Evolutionary conservation across 805 yeast genomes (phyloP), one percentile per base, ranked within the genome.

Genomic region (Wickerhamomyces sydowiorum): DNA sequence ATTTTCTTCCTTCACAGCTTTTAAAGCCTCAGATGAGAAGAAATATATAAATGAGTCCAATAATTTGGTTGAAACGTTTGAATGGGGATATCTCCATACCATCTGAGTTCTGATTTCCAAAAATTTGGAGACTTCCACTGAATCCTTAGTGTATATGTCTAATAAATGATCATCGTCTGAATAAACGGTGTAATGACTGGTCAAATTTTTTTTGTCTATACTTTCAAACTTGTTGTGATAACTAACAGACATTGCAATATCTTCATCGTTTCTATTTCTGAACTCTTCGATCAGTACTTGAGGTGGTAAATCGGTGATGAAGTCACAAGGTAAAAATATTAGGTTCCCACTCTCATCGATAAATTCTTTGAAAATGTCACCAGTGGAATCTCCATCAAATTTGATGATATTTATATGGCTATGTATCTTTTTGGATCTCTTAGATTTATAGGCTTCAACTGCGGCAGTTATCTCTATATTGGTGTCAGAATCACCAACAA

Each of bases 321-420:
- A 86, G 61, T 95, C 99, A 66, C 97, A 91, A 7, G 98, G 97
- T 42, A 93, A 65, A 25, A 93, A 62, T n/a, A 89, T 86, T 55
- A 88, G 82, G 57, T 82, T 81, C 27, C 70, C 56, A 40, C 59
- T 54, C 41, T 64, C 58, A 9, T 65, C 67, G 37, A 75, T 66
- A 47, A 75, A 62, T 42, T 76, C 73, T 36, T 71, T 69, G 31
- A 87, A 56, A 37, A 80, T 66, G 41, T 72, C 78, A n/a, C 93
- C 95, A 14, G 86, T 80, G 13, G 74, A 60, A 14, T 71, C 73
- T 10, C 73, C 67, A 40, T 71, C 75, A 2, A 75, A 63, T 13
- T 65, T 61, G 7, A 70, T 46, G 44, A 75, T 62, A 25, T 68
- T 65, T 33, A 78, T 65, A 8, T 65, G 61, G 44, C 66, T 65